Base-by-base conservation (phyloP, 495 filamentous ascomycete genomes). In the Articulospora tetracladia region DNA sequence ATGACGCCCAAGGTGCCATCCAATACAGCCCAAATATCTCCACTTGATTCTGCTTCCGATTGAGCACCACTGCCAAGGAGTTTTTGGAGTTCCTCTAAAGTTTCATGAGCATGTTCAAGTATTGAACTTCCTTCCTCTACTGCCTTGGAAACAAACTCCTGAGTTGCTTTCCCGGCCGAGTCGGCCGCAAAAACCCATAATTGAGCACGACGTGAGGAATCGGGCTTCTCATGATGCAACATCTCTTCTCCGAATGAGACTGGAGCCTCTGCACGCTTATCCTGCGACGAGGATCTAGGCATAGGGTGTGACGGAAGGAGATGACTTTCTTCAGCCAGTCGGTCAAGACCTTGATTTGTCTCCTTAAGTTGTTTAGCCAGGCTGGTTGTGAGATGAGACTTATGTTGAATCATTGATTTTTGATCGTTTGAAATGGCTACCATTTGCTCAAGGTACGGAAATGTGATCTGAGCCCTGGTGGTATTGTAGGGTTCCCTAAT, bases 271-370 rank as follows among this genome's bases (percentile, higher is more conserved):
- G 48, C 26, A 22, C 54, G 55, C 17, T 56, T 60, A n/a, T 55
- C 4, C 20, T 28, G 28, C n/a, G 8, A 28, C 34, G 20, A 3
- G 2, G 28, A 25, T 13, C 10, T 28, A 12, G 55, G 41, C 24
- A 65, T 56, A 7, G 86, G 84, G 56, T 88, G 83, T 39, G 79
- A 76, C 0, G 82, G 84, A 1, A 90, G 78, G 3, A 91, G 76
- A 56, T 89, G 86, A 64, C 85, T 89, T 61, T 91, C 88, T 32
- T 90, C 83, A 13, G 77, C 76, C 1, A 90, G 71, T 30, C 83
- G 86, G 51, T 83, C 79, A 12, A 90, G 71, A 0, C 71, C 68
- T 56, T 83, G 80, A 39, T 78, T 74, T 10, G 79, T 78, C 1
- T 84, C 84, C 20, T 78, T 77, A 53, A 84, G 78, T 57, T 89